These are phyloP conservation scores for Phaseolus coccineus DNA, from an alignment of 331 rosid species.

Conservation along the genomic window DNA sequence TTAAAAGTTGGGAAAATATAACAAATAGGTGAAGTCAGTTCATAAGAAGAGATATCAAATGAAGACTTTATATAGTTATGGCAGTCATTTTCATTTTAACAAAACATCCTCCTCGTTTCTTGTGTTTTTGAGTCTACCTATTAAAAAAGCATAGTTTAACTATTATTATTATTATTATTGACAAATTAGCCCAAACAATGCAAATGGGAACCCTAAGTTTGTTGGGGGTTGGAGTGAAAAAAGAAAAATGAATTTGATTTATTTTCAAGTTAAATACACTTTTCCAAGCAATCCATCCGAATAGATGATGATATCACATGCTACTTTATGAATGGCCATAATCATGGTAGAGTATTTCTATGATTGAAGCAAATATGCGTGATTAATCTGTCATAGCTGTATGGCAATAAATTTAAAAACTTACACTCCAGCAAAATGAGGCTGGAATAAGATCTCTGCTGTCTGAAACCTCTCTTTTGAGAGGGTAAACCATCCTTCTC, in stretches of 20 bases:
- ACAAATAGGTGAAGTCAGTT: background rate
- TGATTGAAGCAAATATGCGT: slow-evolving; percentile 16
- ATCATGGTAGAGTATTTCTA: slow-evolving; percentile 20
- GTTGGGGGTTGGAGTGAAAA: background rate
- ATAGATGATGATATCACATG: background rate
- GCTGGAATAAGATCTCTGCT: slow-evolving; percentile 80
- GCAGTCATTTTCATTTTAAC: background rate
- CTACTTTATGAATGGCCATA: slow-evolving; percentile 19
- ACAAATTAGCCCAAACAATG: slow-evolving; percentile 11
- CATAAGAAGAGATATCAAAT: slow-evolving; percentile 1
- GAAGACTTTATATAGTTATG: background rate
- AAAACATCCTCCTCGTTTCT: background rate
- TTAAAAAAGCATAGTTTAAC: background rate
- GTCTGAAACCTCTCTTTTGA: slow-evolving; percentile 90
- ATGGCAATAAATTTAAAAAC: slow-evolving; percentile 42
- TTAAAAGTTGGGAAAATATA: background rate
- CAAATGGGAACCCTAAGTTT: slow-evolving; percentile 8
- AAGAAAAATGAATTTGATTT: background rate
- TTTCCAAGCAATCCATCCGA: slow-evolving; percentile 18
- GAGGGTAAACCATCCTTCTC: slow-evolving; percentile 77
- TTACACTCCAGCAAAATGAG: slow-evolving; percentile 81
- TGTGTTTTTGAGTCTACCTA: background rate
- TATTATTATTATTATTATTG: background rate
- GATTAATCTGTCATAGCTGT: background rate
- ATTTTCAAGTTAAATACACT: slow-evolving; percentile 24